A percentile compares a stretch with the other conserved stretches of the same genome.
Evolutionary conservation across 1,284 basidiomycete species (phyloP).

Genomic region (Rhodotorula sp.): DNA sequence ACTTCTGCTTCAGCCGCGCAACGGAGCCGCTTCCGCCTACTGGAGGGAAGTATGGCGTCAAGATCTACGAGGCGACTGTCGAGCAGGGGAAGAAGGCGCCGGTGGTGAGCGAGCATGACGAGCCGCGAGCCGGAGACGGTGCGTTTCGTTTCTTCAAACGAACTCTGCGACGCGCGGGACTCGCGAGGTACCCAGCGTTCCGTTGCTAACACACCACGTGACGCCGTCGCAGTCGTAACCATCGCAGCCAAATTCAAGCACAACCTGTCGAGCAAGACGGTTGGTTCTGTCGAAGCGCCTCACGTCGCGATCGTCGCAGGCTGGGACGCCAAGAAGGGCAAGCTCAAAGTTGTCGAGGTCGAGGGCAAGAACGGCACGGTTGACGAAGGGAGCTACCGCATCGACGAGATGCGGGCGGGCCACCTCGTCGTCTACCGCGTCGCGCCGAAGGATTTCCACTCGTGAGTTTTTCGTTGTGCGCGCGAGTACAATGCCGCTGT

Average conservation of each 20-base stretch:
- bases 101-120: slow-evolving; percentile 14
- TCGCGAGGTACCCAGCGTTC: background rate
- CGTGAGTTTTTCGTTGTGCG: background rate
- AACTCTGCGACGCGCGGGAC: background rate
- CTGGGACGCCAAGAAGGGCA: slow-evolving; percentile 79
- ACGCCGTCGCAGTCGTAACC: slow-evolving; percentile 46
- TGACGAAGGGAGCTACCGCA: slow-evolving; percentile 74
- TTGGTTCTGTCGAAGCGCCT: slow-evolving; percentile 59
- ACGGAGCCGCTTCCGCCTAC: slow-evolving; percentile 16
- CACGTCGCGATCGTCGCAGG: slow-evolving; percentile 74
- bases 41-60: slow-evolving; percentile 20
- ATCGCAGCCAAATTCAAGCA: slow-evolving; percentile 79
- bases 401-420: slow-evolving; percentile 86
- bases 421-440: slow-evolving; percentile 55
- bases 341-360: slow-evolving; percentile 73
- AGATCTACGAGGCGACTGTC: slow-evolving; percentile 17
- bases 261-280: slow-evolving; percentile 68
- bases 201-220: background rate
- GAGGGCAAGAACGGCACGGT: slow-evolving; percentile 57
- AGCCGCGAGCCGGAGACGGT: slow-evolving; percentile 36
- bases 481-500: no score
- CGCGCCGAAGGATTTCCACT: slow-evolving; percentile 23
- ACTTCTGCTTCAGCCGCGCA: slow-evolving; percentile 36
- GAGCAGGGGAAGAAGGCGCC: slow-evolving; percentile 19
- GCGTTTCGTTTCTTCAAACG: background rate